Percentiles rank a stretch among this genome's conserved stretches.
phyloP scores from a whole-genome alignment of 1,284 basidiomycete species.

The Tilletia horrida region DNA sequence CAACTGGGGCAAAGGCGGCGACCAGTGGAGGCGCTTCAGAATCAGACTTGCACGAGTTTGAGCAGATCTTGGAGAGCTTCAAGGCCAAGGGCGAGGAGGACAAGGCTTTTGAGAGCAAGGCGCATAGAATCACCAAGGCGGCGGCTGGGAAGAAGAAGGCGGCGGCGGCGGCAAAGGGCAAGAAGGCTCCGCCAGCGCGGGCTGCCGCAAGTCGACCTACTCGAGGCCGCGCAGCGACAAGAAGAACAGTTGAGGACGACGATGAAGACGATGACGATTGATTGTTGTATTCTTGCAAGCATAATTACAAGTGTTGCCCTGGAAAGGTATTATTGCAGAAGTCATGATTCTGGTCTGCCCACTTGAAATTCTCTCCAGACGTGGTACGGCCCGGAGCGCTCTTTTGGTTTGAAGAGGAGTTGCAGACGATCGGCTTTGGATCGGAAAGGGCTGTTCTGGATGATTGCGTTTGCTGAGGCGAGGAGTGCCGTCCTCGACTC shows the following conservation, averaged over 20 bases:
- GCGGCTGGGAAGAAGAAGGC: slow-evolving; percentile 3
- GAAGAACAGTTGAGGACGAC: not conserved
- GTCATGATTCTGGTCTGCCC: not conserved
- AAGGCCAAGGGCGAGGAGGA: slow-evolving; percentile 83
- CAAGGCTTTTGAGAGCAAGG: slow-evolving; percentile 63
- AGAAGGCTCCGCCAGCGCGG: not conserved
- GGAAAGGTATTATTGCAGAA: no score
- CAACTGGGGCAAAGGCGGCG: slow-evolving; percentile 15
- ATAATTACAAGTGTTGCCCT: not conserved
- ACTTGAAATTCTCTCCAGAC: not conserved
- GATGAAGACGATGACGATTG: slow-evolving; percentile 9
- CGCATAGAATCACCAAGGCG: slow-evolving; percentile 1
- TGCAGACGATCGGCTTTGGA: not conserved
- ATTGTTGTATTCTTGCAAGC: slow-evolving; percentile 6
- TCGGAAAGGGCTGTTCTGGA: no score
- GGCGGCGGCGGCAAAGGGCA: not conserved
- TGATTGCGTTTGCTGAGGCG: not conserved
- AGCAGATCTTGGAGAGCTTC: slow-evolving; percentile 76
- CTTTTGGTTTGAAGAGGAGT: not conserved
- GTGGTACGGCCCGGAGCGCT: not conserved
- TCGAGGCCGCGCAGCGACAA: not conserved
- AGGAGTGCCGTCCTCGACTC: not conserved
- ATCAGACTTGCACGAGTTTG: slow-evolving; percentile 48
- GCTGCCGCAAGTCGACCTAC: not conserved
- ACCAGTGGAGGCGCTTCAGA: slow-evolving; percentile 23